Evolutionary conservation across 1,139 yeast genomes (phyloP).

Genomic region (Nematodospora anomalae): DNA sequence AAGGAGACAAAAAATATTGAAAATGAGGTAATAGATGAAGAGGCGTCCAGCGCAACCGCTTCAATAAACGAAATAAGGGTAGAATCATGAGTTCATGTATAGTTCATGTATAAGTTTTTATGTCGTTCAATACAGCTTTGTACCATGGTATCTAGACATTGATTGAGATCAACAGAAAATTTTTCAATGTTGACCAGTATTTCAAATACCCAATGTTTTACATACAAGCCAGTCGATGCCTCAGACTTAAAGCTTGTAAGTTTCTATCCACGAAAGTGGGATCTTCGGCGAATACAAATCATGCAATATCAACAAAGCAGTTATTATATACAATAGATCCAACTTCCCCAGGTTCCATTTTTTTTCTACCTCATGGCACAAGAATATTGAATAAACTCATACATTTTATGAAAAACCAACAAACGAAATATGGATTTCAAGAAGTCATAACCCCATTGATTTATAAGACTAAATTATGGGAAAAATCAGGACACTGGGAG

Average conservation of each 20-base stretch:
- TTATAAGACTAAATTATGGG: slow-evolving; percentile 83
- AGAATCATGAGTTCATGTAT: slow-evolving; percentile 1
- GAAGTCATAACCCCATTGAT: slow-evolving; percentile 94
- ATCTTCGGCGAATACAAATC: slow-evolving; percentile 43
- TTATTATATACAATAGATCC: slow-evolving; percentile 74
- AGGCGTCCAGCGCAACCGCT: background rate
- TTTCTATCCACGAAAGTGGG: slow-evolving; percentile 12
- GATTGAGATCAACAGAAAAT: background rate
- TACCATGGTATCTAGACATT: too few species aligned
- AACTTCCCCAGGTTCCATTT: slow-evolving; percentile 82
- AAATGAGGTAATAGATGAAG: slow-evolving; percentile 5
- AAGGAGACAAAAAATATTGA: slow-evolving; percentile 7
- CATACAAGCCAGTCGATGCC: slow-evolving; percentile 1
- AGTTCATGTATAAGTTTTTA: too few species aligned
- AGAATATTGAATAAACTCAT: slow-evolving; percentile 77
- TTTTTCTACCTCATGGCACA: slow-evolving; percentile 91
- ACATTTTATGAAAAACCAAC: slow-evolving; percentile 81
- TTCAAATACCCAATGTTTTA: background rate
- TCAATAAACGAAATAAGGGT: background rate
- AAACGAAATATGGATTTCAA: slow-evolving; percentile 78
- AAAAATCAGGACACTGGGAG: slow-evolving; percentile 94
- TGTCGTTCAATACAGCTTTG: too few species aligned
- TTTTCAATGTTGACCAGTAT: background rate
- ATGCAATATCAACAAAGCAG: slow-evolving; percentile 60
- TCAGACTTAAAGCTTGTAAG: slow-evolving; percentile 5